phyloP scores from a whole-genome alignment of 192 early-diverging fungal species.

The Rhizophagus prolifer region DNA sequence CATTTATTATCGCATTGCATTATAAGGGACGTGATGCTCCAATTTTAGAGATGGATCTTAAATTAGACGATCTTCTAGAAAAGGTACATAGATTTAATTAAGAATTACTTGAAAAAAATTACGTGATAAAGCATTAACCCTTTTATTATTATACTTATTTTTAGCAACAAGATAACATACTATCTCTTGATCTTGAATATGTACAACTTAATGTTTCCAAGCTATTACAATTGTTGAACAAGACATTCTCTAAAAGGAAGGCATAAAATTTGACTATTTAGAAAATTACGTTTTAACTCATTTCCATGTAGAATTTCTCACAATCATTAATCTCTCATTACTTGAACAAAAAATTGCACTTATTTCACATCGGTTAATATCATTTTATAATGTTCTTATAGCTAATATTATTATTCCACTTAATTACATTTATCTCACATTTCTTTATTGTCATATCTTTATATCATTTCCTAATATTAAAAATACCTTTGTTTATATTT shows the following conservation, averaged over 20 bases:
- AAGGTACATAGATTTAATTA: slow-evolving; percentile 45
- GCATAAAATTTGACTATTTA: slow-evolving; percentile 30
- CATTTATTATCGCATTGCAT: slow-evolving; percentile 86
- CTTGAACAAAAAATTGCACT: too few relatives aligned
- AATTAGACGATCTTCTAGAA: slow-evolving; percentile 79
- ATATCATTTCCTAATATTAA: too few relatives aligned
- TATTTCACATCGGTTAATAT: too few relatives aligned
- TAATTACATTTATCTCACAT: too few relatives aligned
- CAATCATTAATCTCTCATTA: too few relatives aligned
- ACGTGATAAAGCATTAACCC: not conserved
- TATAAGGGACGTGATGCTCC: slow-evolving; percentile 91
- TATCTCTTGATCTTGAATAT: slow-evolving; percentile 88
- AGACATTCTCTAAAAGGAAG: slow-evolving; percentile 67
- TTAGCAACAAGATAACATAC: slow-evolving; percentile 88
- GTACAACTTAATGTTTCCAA: slow-evolving; percentile 84
- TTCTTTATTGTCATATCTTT: too few relatives aligned
- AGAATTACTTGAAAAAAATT: not conserved
- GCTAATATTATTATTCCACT: too few relatives aligned
- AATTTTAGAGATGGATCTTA: slow-evolving; percentile 94
- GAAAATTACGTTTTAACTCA: not conserved
- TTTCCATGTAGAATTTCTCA: too few relatives aligned
- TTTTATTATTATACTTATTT: not conserved
- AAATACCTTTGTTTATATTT: too few relatives aligned
- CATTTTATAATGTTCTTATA: too few relatives aligned
- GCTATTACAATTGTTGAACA: slow-evolving; percentile 79